Evolutionary conservation across 2,329 filamentous ascomycete genomes (phyloP).

Genomic region (Ophiostoma ips): DNA sequence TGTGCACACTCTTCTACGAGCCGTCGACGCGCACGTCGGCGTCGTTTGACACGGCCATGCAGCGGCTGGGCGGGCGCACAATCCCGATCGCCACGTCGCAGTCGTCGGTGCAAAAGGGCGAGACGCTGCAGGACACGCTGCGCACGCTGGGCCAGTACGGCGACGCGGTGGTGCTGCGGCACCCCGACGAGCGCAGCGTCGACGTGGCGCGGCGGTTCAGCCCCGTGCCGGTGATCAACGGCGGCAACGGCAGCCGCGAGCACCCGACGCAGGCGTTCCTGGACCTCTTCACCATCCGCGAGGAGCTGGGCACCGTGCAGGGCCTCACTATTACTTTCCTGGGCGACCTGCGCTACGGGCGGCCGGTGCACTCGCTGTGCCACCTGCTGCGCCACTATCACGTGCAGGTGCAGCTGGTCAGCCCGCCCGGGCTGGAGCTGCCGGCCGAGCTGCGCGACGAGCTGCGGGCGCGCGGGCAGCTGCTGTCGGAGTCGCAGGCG

Average conservation of each 20-base stretch:
- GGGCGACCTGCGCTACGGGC: constrained; percentile 84
- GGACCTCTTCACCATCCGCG: constrained; percentile 95
- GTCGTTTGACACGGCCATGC: constrained; percentile 97
- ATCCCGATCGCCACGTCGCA: constrained; percentile 68
- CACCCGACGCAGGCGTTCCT: constrained; percentile 96
- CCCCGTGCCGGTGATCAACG: constrained; percentile 88
- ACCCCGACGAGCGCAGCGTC: constrained; percentile 70
- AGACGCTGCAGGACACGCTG: constrained; percentile 84
- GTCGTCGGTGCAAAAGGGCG: constrained; percentile 88
- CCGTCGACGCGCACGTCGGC: constrained; percentile 89
- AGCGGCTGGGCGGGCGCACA: constrained; percentile 81
- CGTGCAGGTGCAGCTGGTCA: constrained; percentile 82
- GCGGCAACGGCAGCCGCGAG: constrained; percentile 88
- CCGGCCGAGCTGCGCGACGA: constrained; percentile 61
- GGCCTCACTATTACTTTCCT: constrained; percentile 92
- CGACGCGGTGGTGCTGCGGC: constrained; percentile 90
- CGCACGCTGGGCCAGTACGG: constrained; percentile 88
- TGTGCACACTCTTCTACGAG: constrained; percentile 94
- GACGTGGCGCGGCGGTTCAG: constrained; percentile 77
- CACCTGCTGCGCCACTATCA: constrained; percentile 94
- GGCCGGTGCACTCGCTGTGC: constrained; percentile 87
- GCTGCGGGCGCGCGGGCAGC: constrained; percentile 60
- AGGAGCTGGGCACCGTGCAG: constrained; percentile 90
- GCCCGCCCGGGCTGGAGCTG: constrained; percentile 64
- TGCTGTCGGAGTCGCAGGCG: constrained; percentile 59